These are phyloP conservation scores for Pichia eremophila DNA, from an alignment of 805 yeast genomes.

Conservation along the genomic window DNA sequence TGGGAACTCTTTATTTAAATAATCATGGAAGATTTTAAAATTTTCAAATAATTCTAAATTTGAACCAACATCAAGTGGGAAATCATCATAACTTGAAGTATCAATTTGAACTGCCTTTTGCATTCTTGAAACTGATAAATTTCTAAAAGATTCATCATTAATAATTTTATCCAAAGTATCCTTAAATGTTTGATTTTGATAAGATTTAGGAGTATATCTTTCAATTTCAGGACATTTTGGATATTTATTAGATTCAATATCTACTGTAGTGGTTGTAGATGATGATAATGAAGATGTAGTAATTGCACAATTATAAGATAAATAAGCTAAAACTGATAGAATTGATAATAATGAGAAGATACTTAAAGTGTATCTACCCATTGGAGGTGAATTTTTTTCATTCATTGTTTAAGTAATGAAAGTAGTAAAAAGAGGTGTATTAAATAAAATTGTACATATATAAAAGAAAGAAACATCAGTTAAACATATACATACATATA, in stretches of 20 bases:
- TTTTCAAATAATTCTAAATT: slow-evolving; percentile 38
- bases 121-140: slow-evolving; percentile 35
- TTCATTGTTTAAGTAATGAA: too few species aligned
- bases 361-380: not conserved
- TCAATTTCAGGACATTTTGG: slow-evolving; percentile 12
- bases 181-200: slow-evolving; percentile 17
- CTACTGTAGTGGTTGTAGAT: not conserved
- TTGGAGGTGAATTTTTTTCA: not conserved
- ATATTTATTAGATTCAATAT: not conserved
- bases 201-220: slow-evolving; percentile 25
- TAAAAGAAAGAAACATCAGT: too few species aligned
- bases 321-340: not conserved
- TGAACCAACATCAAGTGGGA: slow-evolving; percentile 33
- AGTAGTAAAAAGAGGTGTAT: too few species aligned
- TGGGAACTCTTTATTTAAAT: slow-evolving; percentile 33
- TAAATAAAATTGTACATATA: too few species aligned
- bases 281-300: not conserved
- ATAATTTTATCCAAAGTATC: slow-evolving; percentile 28
- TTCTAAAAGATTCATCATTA: slow-evolving; percentile 28
- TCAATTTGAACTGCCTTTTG: slow-evolving; percentile 55
- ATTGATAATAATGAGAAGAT: not conserved
- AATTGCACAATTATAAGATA: not conserved
- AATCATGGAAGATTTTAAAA: slow-evolving; percentile 29
- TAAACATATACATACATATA: too few species aligned
- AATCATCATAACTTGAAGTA: slow-evolving; percentile 54